Evolutionary conservation across 164 flowering plant species (phyloP), one percentile per base, ranked within the genome.

Genomic region (Dillenia suffruticosa): DNA sequence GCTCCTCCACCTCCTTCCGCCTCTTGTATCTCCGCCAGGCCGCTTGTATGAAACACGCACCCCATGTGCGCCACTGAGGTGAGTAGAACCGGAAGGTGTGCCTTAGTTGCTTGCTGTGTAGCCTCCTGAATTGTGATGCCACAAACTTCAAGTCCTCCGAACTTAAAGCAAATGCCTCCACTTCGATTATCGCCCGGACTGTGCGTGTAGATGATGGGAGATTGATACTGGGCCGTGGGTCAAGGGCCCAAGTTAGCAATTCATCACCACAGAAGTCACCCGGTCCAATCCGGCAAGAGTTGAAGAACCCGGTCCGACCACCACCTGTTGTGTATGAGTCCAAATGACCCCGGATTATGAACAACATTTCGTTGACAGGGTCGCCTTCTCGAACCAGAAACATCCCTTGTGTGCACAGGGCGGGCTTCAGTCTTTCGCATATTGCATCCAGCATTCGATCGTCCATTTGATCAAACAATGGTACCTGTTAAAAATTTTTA

Each of bases 211-310:
- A 93, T 10, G 90, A 82, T 0, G 97, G 97, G 12, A 88, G 85
- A 65, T 74, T 74, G 49, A 74, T 70, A 10, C 74, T 74, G 1
- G 89, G 92, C 0, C 86, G 83, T 1, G 94, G 96, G 62, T 93
- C 92, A 8, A 93, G 82, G 0, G 96, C 96, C 98, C 97, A 93
- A 11, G 97, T 88, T 12, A 93, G 81, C 7, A 93, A 79, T 61
- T 93, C 98, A 72, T 93, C 97, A 0, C 98, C 98, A 54, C 96
- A 90, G 80, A 90, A 93, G 55, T 90, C 98, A 22, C 96, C 94
- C 0, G 97, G 89, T 1, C 96, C 94, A 11, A 90, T 77, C 0
- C 75, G 75, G 64, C 86, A 81, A 1, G 92, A 87, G 71, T 93
- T 90, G 86, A 93, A 90, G 81, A 93, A 93, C 9, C 97, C 98